Evolutionary conservation across 139 green algal genomes (phyloP).

Genomic region (Chlamydomonas asymmetrica): DNA sequence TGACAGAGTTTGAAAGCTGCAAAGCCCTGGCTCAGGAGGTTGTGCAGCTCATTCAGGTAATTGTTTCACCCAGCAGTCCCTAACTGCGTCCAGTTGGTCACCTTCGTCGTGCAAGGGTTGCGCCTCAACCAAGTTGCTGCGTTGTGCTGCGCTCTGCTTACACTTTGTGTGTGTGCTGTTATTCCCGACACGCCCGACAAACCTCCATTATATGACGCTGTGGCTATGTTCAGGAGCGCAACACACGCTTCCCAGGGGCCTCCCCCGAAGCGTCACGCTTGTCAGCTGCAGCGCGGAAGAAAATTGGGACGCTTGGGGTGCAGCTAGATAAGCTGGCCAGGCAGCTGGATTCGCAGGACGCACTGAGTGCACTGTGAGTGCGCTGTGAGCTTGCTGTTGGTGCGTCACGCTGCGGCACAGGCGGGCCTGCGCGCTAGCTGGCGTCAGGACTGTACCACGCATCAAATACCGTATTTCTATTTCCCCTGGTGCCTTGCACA

Average conservation of each 20-base stretch:
- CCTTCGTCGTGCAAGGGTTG: not conserved
- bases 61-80: not conserved
- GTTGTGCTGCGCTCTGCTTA: no score
- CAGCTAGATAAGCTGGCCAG: constrained; percentile 64
- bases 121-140: not conserved
- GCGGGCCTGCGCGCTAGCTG: no score
- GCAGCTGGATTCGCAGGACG: constrained; percentile 59
- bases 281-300: constrained; percentile 76
- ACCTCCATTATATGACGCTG: constrained; percentile 11
- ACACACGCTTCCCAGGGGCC: constrained; percentile 63
- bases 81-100: not conserved
- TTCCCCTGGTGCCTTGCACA: no score
- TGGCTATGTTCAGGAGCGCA: constrained; percentile 72
- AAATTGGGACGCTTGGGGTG: constrained; percentile 76
- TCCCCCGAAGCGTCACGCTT: constrained; percentile 77
- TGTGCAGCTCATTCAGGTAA: constrained; percentile 70
- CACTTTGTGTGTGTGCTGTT: no score
- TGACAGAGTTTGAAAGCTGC: constrained; percentile 71
- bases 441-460: no score
- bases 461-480: no score
- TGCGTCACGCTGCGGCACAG: no score
- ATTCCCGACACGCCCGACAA: not conserved
- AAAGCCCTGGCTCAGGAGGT: constrained; percentile 69
- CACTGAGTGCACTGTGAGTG: constrained; percentile 74
- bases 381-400: no score